Base-by-base conservation (phyloP, 1,284 basidiomycete genomes). In the Pascua sp. region DNA sequence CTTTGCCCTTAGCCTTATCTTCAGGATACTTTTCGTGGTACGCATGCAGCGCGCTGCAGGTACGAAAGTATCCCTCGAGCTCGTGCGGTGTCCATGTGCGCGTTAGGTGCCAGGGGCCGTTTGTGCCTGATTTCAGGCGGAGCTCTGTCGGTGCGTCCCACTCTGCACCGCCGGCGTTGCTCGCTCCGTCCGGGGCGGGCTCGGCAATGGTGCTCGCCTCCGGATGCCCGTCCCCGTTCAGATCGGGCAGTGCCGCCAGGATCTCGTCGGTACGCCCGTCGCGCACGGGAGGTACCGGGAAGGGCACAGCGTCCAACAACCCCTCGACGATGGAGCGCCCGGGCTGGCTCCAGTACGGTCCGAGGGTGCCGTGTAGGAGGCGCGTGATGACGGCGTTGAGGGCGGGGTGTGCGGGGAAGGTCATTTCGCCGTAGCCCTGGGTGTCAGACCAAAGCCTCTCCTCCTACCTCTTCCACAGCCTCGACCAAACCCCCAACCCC, bases 401-500 rank as follows among this genome's bases (percentile, higher is more conserved):
- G 0, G 78, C 69, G 0, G 88, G 87, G 65, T 83, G 83, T 16
- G 79, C 67, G 0, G 85, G 79, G 9, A 93, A 80, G 37, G 85
- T 82, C 69, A 91, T 84, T 71, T 92, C 89, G 11, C 87, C 86
- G 70, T 92, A 92, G 24, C 85, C 82, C 88, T 90, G 40, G 39
- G 24, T 32, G 36, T 50, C 24, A 47, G 52, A 4, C 36, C 41
- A 15, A 32, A 24, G n/a, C n/a, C n/a, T n/a, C n/a, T n/a, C n/a
- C n/a, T n/a, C n/a, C n/a, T n/a, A n/a, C n/a, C n/a, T n/a, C n/a
- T n/a, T n/a, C n/a, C n/a, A n/a, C n/a, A n/a, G n/a, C n/a, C n/a
- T n/a, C 15, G 3, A n/a, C 13, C 47, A 4, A 11, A 11, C 17
- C 4, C 17, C 8, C 40, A n/a, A 39, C 32, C 2, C 36, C 41